Evolutionary conservation across 1,139 yeast species (phyloP), one percentile per base, ranked within the genome.

Genomic region (Yamadazyma oceani): DNA sequence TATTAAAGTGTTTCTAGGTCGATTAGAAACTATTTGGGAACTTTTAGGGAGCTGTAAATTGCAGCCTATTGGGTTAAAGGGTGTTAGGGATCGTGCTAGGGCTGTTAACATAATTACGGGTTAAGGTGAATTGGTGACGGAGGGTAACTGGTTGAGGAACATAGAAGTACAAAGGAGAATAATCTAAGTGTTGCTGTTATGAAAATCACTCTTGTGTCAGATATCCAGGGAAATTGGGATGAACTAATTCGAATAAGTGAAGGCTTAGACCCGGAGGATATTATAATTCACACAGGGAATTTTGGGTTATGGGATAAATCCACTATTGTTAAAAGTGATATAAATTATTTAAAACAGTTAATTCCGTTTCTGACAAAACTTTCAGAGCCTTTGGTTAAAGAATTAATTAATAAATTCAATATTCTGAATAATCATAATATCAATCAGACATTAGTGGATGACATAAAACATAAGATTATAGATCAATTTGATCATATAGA

Each of bases 221-320:
- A 66, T 43, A 50, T 64, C 32, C 70, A 62, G 43, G 72, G 71
- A 8, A 59, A 64, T 45, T 50, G 64, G 42, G 50, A 54, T 27
- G 50, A 37, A 12, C 32, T 37, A 11, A 17, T 7, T 7, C 30
- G 53, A 5, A 37, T 56, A 21, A 42, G 39, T 3, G 44, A 46
- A 16, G 40, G 60, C 15, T 17, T 27, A 14, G 56, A 53, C 39
- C 41, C 52, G 9, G 41, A 45, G 11, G 53, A 57, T 29, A 60
- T 45, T 21, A 73, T 85, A 24, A 65, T 85, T 12, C 94, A 85
- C 54, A 81, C 89, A 2, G 94, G 94, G 12, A 83, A 82, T 48
- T 85, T 85, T 62, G 95, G 95, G 12, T 83, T 85, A 54, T 80
- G 85, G 64, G 85, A 83, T 51, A 60, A 61, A 26, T 73, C 72